Evolutionary conservation across 1,284 basidiomycete genomes (phyloP), one percentile per base, ranked within the genome.

Genomic region (Rhodotorula sp.): DNA sequence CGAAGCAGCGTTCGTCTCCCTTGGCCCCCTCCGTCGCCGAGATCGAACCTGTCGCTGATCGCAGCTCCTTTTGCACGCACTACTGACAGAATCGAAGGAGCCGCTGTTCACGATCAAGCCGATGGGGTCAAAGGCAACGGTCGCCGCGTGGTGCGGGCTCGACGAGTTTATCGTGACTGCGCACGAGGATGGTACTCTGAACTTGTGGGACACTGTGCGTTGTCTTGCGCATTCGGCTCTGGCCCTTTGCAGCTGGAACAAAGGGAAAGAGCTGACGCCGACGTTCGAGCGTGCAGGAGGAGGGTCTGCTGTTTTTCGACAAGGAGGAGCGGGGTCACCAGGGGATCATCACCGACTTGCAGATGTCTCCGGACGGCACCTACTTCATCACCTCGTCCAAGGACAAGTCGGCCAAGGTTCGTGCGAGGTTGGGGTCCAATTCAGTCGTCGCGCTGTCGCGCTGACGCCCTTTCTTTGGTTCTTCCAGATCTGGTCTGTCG

Each of bases 321-420:
- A 90, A 91, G 79, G 92, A 94, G 79, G 89, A 92, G 66, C 58
- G 66, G 52, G 91, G 91, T 10, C 94, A 97, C 81, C 83, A 86
- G 72, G 91, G 74, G 38, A 73, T 80, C 72, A 90, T 97, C 66
- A 97, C 95, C 48, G 97, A 99, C 82, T 83, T 99, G 71, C 97
- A 99, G 81, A 83, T 98, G 77, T 89, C 89, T 77, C 86, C 88
- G 43, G 97, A 99, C 82, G 86, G 91, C 68, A 91, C 93, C 34
- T 98, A 98, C 83, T 97, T 97, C 81, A 86, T 98, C 80, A 99
- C 97, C 5, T 91, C 91, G 78, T 92, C 90, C 83, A 97, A 97
- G 83, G 97, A 99, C 83, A 98, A 99, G 84, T 90, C 89, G 50
- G 92, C 97, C 34, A 88, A 93, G 83, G 92, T 94, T 77, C 69